Evolutionary conservation across 129 eudicot genomes (phyloP).

Genomic region (Escallonia herrerae): DNA sequence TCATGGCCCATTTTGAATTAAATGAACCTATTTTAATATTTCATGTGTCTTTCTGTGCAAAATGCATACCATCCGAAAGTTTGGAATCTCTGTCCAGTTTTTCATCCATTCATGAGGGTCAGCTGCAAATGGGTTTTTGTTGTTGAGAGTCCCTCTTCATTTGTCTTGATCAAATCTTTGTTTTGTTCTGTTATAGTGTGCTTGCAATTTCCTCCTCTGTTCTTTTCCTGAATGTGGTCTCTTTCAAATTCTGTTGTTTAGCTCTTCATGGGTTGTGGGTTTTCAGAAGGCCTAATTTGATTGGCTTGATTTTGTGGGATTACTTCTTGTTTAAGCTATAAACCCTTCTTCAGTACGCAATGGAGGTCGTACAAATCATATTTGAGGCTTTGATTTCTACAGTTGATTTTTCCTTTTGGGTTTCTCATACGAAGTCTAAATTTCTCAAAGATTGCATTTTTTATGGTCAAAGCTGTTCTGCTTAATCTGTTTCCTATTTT

Average conservation of each 20-base stretch:
- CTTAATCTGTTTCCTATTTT: background rate
- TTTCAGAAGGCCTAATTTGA: background rate
- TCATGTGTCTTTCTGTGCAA: slow-evolving; percentile 30
- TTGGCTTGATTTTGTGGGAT: background rate
- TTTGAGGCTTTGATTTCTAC: background rate
- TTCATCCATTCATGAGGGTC: slow-evolving; percentile 27
- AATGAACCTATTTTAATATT: slow-evolving; percentile 6
- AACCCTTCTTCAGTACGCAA: background rate
- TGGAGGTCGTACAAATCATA: background rate
- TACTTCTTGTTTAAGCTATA: background rate
- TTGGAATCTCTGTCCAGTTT: slow-evolving; percentile 50
- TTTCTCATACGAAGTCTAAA: background rate
- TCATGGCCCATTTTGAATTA: slow-evolving; percentile 15
- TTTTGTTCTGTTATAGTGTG: background rate
- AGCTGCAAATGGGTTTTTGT: slow-evolving; percentile 22
- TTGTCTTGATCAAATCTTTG: slow-evolving; percentile 17
- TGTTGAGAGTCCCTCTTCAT: slow-evolving; percentile 18
- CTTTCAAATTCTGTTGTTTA: background rate
- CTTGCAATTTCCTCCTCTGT: background rate
- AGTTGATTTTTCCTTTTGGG: background rate
- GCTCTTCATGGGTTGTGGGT: background rate
- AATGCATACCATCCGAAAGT: slow-evolving; percentile 42
- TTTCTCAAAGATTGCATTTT: background rate
- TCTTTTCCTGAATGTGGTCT: background rate
- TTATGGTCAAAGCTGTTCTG: background rate